phyloP scores from a whole-genome alignment of 768 basidiomycete genomes.

The Harrya chromipes region DNA sequence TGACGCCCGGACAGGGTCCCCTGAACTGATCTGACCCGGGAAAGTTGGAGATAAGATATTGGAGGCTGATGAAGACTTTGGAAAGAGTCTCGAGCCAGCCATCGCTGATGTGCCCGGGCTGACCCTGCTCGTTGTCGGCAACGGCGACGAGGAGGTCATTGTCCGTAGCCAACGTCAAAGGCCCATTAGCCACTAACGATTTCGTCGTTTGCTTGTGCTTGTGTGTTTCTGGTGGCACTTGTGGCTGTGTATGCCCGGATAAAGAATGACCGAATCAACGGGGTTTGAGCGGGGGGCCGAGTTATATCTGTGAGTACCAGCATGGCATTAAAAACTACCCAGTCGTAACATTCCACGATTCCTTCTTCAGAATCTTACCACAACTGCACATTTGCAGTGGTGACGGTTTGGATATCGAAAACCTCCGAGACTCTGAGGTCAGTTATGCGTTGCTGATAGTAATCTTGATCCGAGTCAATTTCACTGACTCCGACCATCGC shows the following conservation, averaged over 20 bases:
- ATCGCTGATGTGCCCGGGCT: slow-evolving; percentile 18
- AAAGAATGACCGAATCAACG: not conserved
- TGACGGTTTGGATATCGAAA: not conserved
- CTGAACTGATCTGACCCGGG: slow-evolving; percentile 32
- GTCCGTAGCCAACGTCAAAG: slow-evolving; percentile 23
- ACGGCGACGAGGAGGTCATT: slow-evolving; percentile 34
- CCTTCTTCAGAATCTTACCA: not conserved
- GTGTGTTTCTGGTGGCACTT: slow-evolving; percentile 23
- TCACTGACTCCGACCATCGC: not conserved
- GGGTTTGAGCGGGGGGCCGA: too few relatives aligned
- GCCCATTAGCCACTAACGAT: not conserved
- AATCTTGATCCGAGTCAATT: not conserved
- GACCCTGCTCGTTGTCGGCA: slow-evolving; percentile 32
- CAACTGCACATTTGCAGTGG: slow-evolving; percentile 6
- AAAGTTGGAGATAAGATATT: slow-evolving; percentile 35
- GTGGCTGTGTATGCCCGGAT: slow-evolving; percentile 7
- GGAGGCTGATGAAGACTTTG: slow-evolving; percentile 31
- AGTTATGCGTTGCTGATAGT: not conserved
- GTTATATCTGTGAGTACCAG: not conserved
- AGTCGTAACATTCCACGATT: not conserved
- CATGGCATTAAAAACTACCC: too few relatives aligned
- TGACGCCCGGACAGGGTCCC: slow-evolving; percentile 52
- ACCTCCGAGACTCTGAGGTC: not conserved
- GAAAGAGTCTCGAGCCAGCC: slow-evolving; percentile 34
- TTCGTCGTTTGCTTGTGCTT: slow-evolving; percentile 13